Evolutionary conservation across 768 basidiomycete genomes (phyloP), one percentile per base, ranked within the genome.

Genomic region (Russula virescens): DNA sequence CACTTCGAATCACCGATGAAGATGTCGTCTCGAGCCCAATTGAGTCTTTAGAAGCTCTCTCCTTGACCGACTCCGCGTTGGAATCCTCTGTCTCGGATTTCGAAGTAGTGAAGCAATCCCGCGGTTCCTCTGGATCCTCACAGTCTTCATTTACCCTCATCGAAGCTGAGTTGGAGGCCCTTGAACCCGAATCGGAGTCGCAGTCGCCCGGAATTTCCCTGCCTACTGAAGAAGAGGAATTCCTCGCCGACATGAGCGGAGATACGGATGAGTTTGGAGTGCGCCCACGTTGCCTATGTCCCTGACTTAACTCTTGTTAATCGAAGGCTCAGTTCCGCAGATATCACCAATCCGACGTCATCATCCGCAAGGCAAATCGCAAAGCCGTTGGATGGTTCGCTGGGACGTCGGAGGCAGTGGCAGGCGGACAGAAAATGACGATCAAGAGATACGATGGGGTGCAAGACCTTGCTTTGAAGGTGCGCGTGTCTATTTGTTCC

Each of bases 261-360:
- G 59, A 59, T 5, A 48, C 51, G 6, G 67, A 68, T 28, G 65
- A 63, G 21, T 66, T 56, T 40, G 67, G 67, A 25, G 67, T 68
- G 35, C 19, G 53, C 40, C 8, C 18, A 10, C 21, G 18, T 13
- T 40, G 9, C 26, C 14, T 21, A 16, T 47, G 10, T 52, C 11
- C 14, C n/a, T 1, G 19, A 14, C 9, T 23, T 10, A 4, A 19
- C 8, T 18, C 25, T 57, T 2, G 23, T 58, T 61, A 63, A 57
- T 6, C 48, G 18, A 31, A 47, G 1, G 46, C 38, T 3, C 61
- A 83, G 81, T 82, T 81, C 58, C 74, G 73, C 50, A 74, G 78
- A 57, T 82, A 81, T 62, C 80, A 82, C 61, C 80, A 80, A 55
- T 80, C 80, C 1, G 78, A 83, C 18, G 70, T 83, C 18, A 70